Base-by-base conservation (phyloP, 2,329 filamentous ascomycete species). In the Macrophomina tecta region DNA sequence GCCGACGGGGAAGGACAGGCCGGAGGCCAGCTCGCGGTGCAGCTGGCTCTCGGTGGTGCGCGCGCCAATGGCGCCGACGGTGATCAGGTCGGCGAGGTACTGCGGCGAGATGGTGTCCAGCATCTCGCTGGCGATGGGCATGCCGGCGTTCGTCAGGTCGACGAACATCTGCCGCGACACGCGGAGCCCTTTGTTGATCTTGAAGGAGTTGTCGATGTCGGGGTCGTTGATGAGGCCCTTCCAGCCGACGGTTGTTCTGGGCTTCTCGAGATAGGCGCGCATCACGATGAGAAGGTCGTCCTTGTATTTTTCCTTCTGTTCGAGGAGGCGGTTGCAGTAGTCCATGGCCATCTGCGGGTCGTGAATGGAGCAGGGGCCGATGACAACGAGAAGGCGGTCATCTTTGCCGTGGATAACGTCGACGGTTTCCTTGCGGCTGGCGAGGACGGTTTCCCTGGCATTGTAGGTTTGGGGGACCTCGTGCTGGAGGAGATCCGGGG, bases 151-250 rank as follows among this genome's bases (percentile, higher is more conserved):
- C 0, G 94, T 98, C 72, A 99, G 84, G 78, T 98, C 93, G 69
- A 96, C 90, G 81, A 97, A 98, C 77, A 99, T 86, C 80, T 98
- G 90, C 72, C 95, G 87, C 66, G 93, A 92, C 65, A 93, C 84
- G 61, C 92, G 89, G 75, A 99, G 82, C 28, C 95, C 95, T 85
- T 98, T 98, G 86, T 98, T 98, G 83, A 99, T 98, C 82, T 97
- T 90, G 90, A 97, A 98, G 80, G 91, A 95, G 79, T 97, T 94
- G 81, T 98, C 94, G 77, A 98, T 97, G 76, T 98, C 94, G 1
- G 95, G 95, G 81, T 99, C 95, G 79, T 99, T 98, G 83, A 98
- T 97, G 73, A 99, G 84, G 58, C 95, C 95, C 84, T 99, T 99
- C 95, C 95, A 99, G 72, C 95, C 95, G 30, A 98, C 93, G 0